phyloP scores from a whole-genome alignment of 2,329 filamentous ascomycete species.

The Aureobasidium musti region DNA sequence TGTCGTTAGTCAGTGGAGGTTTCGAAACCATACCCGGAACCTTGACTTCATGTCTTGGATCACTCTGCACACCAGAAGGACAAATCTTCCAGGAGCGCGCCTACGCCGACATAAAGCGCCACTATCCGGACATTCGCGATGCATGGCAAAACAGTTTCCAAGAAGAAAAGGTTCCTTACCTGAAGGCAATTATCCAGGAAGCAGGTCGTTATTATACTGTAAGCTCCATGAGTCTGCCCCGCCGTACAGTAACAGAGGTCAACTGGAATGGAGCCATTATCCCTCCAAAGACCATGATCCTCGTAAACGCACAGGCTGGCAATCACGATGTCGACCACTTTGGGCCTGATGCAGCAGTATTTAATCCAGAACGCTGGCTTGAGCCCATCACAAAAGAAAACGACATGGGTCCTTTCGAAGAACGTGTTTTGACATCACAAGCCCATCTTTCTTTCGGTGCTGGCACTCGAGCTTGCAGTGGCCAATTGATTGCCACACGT shows the following conservation, averaged over 20 bases:
- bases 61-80: slow-evolving; percentile 52
- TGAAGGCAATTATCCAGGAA: slow-evolving; percentile 55
- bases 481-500: slow-evolving; percentile 54
- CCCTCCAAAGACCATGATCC: slow-evolving; percentile 56
- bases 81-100: slow-evolving; percentile 56
- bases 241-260: slow-evolving; percentile 55
- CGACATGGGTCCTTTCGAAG: slow-evolving; percentile 18
- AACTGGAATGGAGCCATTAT: slow-evolving; percentile 56
- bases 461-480: slow-evolving; percentile 55
- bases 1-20: slow-evolving; percentile 56
- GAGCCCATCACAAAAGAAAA: slow-evolving; percentile 37
- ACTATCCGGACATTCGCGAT: slow-evolving; percentile 51
- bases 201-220: slow-evolving; percentile 58
- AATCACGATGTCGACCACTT: slow-evolving; percentile 57
- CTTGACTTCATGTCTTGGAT: slow-evolving; percentile 55
- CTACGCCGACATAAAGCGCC: slow-evolving; percentile 54
- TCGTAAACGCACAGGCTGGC: slow-evolving; percentile 58
- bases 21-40: slow-evolving; percentile 60
- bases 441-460: slow-evolving; percentile 57
- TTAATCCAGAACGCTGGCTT: slow-evolving; percentile 56
- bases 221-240: slow-evolving; percentile 55
- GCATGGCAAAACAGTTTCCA: slow-evolving; percentile 52
- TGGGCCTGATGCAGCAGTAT: slow-evolving; percentile 49
- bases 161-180: slow-evolving; percentile 54
- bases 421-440: slow-evolving; percentile 34